A percentile compares a stretch with the other conserved stretches of the same genome.
Conservation (phyloP, 306 rosid genomes). For the Quercus glauca region DNA sequence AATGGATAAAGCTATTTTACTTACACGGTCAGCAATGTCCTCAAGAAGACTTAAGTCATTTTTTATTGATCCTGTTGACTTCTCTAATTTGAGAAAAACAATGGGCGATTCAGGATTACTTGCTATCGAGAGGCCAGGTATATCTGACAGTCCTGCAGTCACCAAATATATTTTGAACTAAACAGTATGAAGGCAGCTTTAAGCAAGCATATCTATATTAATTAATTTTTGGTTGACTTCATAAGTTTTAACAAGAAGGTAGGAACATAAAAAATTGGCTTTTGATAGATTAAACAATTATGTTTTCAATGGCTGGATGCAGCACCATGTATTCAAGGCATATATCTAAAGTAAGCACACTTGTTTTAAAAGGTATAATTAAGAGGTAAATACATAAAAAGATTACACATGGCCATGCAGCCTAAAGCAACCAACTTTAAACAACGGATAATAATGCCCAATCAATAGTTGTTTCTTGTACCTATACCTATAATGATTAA, state of each 20-base stretch:
- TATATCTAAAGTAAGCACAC: background rate
- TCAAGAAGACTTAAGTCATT: conserved; percentile 67
- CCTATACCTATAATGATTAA: background rate
- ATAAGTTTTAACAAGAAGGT: no score
- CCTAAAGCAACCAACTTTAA: background rate
- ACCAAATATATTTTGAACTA: conserved; percentile 21
- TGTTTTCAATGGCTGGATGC: background rate
- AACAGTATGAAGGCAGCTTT: background rate
- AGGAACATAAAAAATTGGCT: background rate
- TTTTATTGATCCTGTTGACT: conserved; percentile 64
- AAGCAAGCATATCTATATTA: background rate
- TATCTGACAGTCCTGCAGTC: conserved; percentile 65
- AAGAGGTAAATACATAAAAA: background rate
- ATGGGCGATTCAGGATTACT: conserved; percentile 90
- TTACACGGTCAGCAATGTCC: conserved; percentile 67
- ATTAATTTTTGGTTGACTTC: background rate
- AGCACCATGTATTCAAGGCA: background rate
- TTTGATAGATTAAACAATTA: background rate
- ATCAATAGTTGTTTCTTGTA: background rate
- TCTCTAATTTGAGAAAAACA: conserved; percentile 69
- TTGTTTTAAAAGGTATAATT: background rate
- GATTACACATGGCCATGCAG: background rate
- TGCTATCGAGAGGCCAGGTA: conserved; percentile 55
- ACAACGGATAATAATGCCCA: background rate
- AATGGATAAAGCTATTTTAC: conserved; percentile 13